Evolutionary conservation across 176 grass and related monocot species (phyloP), one percentile per base, ranked within the genome.

Genomic region (Musa troglodytarum): DNA sequence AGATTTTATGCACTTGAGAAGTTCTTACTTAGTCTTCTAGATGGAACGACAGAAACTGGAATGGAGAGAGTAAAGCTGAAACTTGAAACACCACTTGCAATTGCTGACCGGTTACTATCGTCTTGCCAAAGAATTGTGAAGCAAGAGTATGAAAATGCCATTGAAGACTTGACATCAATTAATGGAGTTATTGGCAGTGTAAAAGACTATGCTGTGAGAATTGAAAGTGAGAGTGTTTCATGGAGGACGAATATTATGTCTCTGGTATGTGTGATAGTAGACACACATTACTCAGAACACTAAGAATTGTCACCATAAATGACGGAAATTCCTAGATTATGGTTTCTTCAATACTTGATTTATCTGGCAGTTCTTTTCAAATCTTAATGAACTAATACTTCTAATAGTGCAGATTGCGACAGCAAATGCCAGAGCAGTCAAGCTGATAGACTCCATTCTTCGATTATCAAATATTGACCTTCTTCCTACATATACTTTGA

Each of bases 401-500:
- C 74, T 74, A 58, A 34, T 61, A 66, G 67, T 87, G 82, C 84
- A 99, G 95, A 82, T 99, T 86, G 88, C 82, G 50, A 91, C 85
- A 87, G 84, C 95, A 82, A 99, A 94, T 92, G 43, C 72, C 71
- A 77, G 86, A 82, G 86, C 88, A 76, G 54, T 89, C 73, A 86
- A 82, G 70, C 90, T 94, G 11, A 87, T 94, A 79, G 95, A 89
- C 61, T 91, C 95, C 54, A 91, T 83, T 22, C 90, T 99, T 68
- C 86, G 80, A 76, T 77, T 99, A 78, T 99, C 95, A 84, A 99
- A 99, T 69, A 77, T 94, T 82, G 95, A 99, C 74, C 95, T 99
- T 43, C 79, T 94, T 84, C 89, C 78, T 73, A 84, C 85, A 71
- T 99, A 99, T 78, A 81, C 79, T 5, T 71, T 99, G 53, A 84